A percentile compares a stretch with the other conserved stretches of the same genome.
phyloP scores from a whole-genome alignment of 768 basidiomycete genomes.

The Leccinum arenicola region DNA sequence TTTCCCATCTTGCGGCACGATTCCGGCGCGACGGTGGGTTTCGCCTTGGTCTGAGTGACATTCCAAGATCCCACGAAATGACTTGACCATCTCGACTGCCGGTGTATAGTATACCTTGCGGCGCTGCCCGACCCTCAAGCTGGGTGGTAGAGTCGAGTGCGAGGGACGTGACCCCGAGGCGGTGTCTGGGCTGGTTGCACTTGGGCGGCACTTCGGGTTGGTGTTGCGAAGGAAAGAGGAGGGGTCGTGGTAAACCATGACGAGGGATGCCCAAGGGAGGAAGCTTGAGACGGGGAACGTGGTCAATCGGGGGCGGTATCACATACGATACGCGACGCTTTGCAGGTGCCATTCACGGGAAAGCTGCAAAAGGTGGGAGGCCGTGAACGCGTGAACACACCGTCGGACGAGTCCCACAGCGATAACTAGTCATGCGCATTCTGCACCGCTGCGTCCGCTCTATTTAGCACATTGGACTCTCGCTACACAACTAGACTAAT shows the following conservation, averaged over 20 bases:
- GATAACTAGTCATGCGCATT: background rate
- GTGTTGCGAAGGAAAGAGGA: slow-evolving; percentile 47
- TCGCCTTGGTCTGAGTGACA: slow-evolving; percentile 54
- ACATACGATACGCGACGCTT: slow-evolving; percentile 84
- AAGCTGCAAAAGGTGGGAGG: background rate
- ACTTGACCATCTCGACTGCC: slow-evolving; percentile 88
- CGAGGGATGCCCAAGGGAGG: slow-evolving; percentile 64
- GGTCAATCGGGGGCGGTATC: slow-evolving; percentile 66
- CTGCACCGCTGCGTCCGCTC: slow-evolving; percentile 8
- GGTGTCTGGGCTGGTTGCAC: slow-evolving; percentile 68
- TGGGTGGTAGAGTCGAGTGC: slow-evolving; percentile 83
- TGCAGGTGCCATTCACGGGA: slow-evolving; percentile 40
- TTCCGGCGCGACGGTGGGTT: slow-evolving; percentile 16
- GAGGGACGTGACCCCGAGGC: slow-evolving; percentile 83
- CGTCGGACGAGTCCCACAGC: background rate
- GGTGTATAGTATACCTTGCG: slow-evolving; percentile 87
- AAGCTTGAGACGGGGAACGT: slow-evolving; percentile 63
- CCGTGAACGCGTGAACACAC: background rate
- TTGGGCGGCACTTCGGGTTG: slow-evolving; percentile 18
- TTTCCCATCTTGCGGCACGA: slow-evolving; percentile 61
- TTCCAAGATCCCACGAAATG: slow-evolving; percentile 81
- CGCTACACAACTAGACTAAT: background rate
- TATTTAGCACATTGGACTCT: background rate
- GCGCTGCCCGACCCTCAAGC: slow-evolving; percentile 58
- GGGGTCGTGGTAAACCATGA: slow-evolving; percentile 66